A percentile compares a stretch with the other conserved stretches of the same genome.
phyloP scores from a whole-genome alignment of 2,329 filamentous ascomycete species.

The Endoconidiophora polonica region DNA sequence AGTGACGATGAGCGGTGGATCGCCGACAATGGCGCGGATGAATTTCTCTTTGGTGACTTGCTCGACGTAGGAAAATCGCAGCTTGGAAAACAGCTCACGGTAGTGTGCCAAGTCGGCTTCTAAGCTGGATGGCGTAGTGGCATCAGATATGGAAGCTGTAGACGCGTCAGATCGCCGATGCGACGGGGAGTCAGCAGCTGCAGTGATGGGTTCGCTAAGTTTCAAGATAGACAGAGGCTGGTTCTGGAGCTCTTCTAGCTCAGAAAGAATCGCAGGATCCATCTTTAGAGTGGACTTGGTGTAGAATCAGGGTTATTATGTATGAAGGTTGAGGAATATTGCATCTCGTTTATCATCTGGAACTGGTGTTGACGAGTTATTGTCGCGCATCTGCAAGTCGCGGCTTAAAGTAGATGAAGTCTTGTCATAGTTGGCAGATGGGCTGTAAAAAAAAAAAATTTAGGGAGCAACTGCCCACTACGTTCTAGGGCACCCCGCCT shows the following conservation, averaged over 20 bases:
- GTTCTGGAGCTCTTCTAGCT: constrained; percentile 36
- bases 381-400: no score
- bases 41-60: constrained; percentile 99
- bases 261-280: constrained; percentile 27
- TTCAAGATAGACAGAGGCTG: constrained; percentile 54
- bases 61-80: constrained; percentile 93
- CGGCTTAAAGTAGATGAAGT: no score
- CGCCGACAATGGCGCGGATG: constrained; percentile 77
- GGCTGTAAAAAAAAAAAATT: no score
- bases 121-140: constrained; percentile 57
- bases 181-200: constrained; percentile 23
- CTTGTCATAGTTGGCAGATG: no score
- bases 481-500: no score
- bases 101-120: constrained; percentile 79
- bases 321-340: no score
- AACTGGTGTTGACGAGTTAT: no score
- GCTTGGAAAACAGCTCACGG: constrained; percentile 86
- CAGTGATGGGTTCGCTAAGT: constrained; percentile 57
- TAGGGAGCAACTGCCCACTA: no score
- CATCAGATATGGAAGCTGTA: constrained; percentile 41
- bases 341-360: no score
- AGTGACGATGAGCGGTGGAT: constrained; percentile 72
- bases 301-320: no score
- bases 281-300: constrained; percentile 14
- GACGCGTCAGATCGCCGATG: constrained; percentile 56